A percentile compares a stretch with the other conserved stretches of the same genome.
phyloP scores from a whole-genome alignment of 2,329 filamentous ascomycete genomes.

The Esteya vermicola region DNA sequence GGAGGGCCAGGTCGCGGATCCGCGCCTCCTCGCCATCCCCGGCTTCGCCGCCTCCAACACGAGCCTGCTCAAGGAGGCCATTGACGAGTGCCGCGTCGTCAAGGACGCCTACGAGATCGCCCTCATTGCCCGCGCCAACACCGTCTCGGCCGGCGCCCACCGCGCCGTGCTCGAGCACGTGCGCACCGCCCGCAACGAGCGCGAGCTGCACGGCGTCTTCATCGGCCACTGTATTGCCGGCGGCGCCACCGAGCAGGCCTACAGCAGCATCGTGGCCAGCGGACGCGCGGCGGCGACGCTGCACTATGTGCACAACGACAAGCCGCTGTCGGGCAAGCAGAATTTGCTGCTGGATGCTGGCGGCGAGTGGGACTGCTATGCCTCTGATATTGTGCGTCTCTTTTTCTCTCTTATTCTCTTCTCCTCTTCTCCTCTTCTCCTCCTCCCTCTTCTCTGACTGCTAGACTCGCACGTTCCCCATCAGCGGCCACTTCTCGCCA shows the following conservation, averaged over 20 bases:
- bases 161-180: conserved; percentile 46
- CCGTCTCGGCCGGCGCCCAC: conserved; percentile 54
- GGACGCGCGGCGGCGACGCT: conserved; percentile 72
- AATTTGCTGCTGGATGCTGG: conserved; percentile 79
- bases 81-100: conserved; percentile 53
- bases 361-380: conserved; percentile 60
- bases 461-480: conserved; percentile 76
- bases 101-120: conserved; percentile 66
- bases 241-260: conserved; percentile 71
- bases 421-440: background rate
- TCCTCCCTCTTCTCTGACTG: background rate
- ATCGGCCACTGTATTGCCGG: conserved; percentile 60
- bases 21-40: conserved; percentile 58
- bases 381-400: conserved; percentile 39
- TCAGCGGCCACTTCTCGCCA: conserved; percentile 54
- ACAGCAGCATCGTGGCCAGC: conserved; percentile 71
- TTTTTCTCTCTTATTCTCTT: conserved; percentile 21
- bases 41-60: conserved; percentile 53
- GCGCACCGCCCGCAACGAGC: conserved; percentile 56
- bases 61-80: conserved; percentile 40
- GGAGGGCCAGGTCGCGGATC: conserved; percentile 58
- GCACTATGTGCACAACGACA: conserved; percentile 74
- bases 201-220: conserved; percentile 71
- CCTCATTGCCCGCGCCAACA: conserved; percentile 58
- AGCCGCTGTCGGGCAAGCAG: conserved; percentile 54